Base-by-base conservation (phyloP, 2,329 filamentous ascomycete species). In the Sporothrix euskadiensis region DNA sequence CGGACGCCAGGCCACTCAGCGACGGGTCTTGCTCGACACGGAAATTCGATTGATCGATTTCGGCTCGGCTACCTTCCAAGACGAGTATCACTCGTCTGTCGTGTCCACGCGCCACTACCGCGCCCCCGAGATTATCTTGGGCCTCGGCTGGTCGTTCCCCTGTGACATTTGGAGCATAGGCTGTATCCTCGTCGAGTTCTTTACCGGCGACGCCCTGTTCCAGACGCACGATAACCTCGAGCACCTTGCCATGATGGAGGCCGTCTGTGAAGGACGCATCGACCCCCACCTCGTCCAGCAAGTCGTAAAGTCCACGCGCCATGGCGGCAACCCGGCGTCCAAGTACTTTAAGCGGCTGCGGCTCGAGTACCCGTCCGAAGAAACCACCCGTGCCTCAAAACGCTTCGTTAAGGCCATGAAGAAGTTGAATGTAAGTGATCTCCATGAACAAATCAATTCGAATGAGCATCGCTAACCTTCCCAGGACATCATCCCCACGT, bases 121-220 rank as follows among this genome's bases (percentile, higher is more conserved):
- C 61, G 90, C 90, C 0, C 90, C 90, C 0, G 90, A 92, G 77
- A 92, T 92, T 75, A 92, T 92, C 65, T 84, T 92, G 26, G 89
- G 90, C 0, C 83, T 92, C 0, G 90, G 90, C 26, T 92, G 90
- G 90, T 91, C 89, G 4, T 92, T 87, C 76, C 90, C 90, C 1
- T 92, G 90, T 75, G 90, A 92, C 78, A 91, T 92, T 41, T 92
- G 90, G 90, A 92, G 90, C 79, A 92, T 92, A 44, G 90, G 90
- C 3, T 92, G 90, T 77, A 92, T 92, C 75, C 83, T 92, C 16
- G 90, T 92, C 19, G 90, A 92, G 76, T 91, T 92, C 79, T 92
- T 89, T 75, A 92, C 90, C 0, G 90, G 90, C 5, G 90, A 92
- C 78, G 90, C 90, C 22, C 82, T 92, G 1, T 92, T 92, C 80